These are phyloP conservation scores for Mycena galericulata DNA, from an alignment of 768 basidiomycete genomes.

Conservation along the genomic window DNA sequence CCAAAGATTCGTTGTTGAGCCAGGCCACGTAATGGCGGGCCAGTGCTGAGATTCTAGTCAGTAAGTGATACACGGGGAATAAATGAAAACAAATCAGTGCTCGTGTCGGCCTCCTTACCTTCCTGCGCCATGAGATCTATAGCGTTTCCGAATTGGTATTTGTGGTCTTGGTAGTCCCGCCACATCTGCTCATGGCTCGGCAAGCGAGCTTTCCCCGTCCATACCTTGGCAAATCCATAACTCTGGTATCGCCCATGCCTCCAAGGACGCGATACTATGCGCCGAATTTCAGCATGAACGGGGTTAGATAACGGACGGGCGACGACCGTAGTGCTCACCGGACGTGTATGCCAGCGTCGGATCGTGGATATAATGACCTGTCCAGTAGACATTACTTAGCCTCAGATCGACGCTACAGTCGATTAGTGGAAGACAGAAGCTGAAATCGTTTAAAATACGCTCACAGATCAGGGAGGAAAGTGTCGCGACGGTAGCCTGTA, in stretches of 20 bases:
- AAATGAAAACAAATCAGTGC: too few relatives aligned
- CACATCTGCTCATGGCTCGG: slow-evolving; percentile 35
- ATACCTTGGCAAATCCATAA: slow-evolving; percentile 37
- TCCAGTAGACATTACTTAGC: slow-evolving; percentile 34
- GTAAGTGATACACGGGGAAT: not conserved
- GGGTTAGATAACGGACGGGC: not conserved
- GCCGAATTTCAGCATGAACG: not conserved
- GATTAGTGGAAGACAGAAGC: too few relatives aligned
- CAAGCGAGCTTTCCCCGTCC: slow-evolving; percentile 38
- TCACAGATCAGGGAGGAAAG: slow-evolving; percentile 40
- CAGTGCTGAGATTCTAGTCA: slow-evolving; percentile 20
- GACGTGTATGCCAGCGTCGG: slow-evolving; percentile 45
- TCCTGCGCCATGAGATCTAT: slow-evolving; percentile 35
- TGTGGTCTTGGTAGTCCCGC: slow-evolving; percentile 28
- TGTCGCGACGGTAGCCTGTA: slow-evolving; percentile 46
- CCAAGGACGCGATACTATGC: slow-evolving; percentile 17
- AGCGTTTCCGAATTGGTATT: slow-evolving; percentile 21
- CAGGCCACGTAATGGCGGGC: slow-evolving; percentile 35
- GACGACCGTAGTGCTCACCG: slow-evolving; percentile 9
- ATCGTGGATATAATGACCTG: slow-evolving; percentile 47
- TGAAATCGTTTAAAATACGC: too few relatives aligned
- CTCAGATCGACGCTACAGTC: slow-evolving; percentile 12
- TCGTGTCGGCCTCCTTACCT: slow-evolving; percentile 27
- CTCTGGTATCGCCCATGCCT: slow-evolving; percentile 31
- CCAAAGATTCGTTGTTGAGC: slow-evolving; percentile 39